Percentiles rank a stretch among this genome's conserved stretches.
phyloP scores from a whole-genome alignment of 1,284 basidiomycete genomes.

The Microbotryum lychnidis-dioicae region DNA sequence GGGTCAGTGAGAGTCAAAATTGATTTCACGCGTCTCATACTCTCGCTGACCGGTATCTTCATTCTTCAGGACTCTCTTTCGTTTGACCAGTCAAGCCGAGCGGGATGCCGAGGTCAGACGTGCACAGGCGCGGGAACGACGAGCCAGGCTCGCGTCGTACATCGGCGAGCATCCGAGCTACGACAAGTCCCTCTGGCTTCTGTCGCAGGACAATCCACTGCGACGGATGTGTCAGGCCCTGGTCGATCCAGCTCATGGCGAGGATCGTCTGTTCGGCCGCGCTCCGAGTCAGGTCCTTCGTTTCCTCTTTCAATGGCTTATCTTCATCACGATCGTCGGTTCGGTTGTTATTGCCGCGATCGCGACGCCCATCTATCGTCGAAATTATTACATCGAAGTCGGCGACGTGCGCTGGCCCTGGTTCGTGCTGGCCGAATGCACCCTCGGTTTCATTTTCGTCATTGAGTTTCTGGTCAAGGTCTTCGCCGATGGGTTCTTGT shows the following conservation, averaged over 20 bases:
- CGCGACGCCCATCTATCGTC: conserved; percentile 79
- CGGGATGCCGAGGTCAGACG: conserved; percentile 35
- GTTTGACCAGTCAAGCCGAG: conserved; percentile 14
- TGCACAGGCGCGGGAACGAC: conserved; percentile 59
- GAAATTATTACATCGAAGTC: conserved; percentile 56
- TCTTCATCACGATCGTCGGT: conserved; percentile 70
- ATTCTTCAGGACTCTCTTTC: neutral
- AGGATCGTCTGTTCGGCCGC: conserved; percentile 35
- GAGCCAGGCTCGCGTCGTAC: conserved; percentile 55
- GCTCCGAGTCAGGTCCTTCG: conserved; percentile 46
- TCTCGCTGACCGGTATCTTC: no score
- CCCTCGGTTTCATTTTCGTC: conserved; percentile 67
- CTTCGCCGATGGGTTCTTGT: conserved; percentile 79
- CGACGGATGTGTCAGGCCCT: conserved; percentile 74
- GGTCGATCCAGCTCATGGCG: conserved; percentile 69
- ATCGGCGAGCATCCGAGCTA: conserved; percentile 83
- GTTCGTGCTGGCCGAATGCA: conserved; percentile 77
- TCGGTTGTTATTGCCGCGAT: conserved; percentile 77
- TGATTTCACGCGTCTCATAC: no score
- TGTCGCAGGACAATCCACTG: conserved; percentile 69
- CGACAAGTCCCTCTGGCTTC: conserved; percentile 83
- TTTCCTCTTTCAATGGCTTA: conserved; percentile 63
- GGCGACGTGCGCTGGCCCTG: conserved; percentile 63
- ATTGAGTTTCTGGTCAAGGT: conserved; percentile 85
- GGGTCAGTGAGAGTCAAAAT: no score